Evolutionary conservation across 352 stramenopile species (phyloP).

Genomic region (Phytophthora uliginosa): DNA sequence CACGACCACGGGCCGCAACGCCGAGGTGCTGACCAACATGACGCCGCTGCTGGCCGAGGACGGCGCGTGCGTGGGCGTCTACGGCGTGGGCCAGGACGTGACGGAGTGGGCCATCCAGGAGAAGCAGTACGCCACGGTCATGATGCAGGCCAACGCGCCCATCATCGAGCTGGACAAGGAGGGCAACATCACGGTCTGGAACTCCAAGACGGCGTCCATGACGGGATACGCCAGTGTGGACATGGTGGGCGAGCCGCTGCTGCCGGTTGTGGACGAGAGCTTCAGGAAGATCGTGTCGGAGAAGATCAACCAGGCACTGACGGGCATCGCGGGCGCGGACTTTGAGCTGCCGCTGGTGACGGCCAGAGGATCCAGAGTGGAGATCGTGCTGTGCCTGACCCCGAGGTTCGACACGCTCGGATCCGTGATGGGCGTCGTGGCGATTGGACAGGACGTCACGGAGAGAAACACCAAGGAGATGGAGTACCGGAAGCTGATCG

Average conservation of each 20-base stretch:
- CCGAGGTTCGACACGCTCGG: slow-evolving; percentile 58
- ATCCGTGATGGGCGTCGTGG: slow-evolving; percentile 59
- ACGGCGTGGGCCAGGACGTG: slow-evolving; percentile 69
- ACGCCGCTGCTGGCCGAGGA: slow-evolving; percentile 56
- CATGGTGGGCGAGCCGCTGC: slow-evolving; percentile 60
- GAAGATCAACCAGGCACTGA: slow-evolving; percentile 63
- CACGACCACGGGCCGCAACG: slow-evolving; percentile 50
- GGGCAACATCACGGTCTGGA: slow-evolving; percentile 80
- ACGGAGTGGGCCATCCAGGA: slow-evolving; percentile 66
- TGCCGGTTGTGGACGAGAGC: slow-evolving; percentile 59
- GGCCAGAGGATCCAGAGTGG: slow-evolving; percentile 53
- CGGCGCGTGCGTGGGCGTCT: slow-evolving; percentile 57
- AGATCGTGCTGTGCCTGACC: slow-evolving; percentile 69
- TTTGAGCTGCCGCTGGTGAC: slow-evolving; percentile 69
- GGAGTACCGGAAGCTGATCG: slow-evolving; percentile 85
- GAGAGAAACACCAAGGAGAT: slow-evolving; percentile 79
- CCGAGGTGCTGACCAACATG: slow-evolving; percentile 63
- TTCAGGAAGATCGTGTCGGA: slow-evolving; percentile 56
- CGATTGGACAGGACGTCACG: slow-evolving; percentile 74
- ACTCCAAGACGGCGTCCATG: slow-evolving; percentile 64
- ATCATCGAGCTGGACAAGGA: slow-evolving; percentile 86
- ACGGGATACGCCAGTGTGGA: slow-evolving; percentile 61
- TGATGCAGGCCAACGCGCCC: slow-evolving; percentile 83
- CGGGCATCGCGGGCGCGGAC: slow-evolving; percentile 56
- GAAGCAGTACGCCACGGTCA: slow-evolving; percentile 71